These are phyloP conservation scores for Suhomyces anneliseae DNA, from an alignment of 1,139 yeast genomes.

Conservation along the genomic window DNA sequence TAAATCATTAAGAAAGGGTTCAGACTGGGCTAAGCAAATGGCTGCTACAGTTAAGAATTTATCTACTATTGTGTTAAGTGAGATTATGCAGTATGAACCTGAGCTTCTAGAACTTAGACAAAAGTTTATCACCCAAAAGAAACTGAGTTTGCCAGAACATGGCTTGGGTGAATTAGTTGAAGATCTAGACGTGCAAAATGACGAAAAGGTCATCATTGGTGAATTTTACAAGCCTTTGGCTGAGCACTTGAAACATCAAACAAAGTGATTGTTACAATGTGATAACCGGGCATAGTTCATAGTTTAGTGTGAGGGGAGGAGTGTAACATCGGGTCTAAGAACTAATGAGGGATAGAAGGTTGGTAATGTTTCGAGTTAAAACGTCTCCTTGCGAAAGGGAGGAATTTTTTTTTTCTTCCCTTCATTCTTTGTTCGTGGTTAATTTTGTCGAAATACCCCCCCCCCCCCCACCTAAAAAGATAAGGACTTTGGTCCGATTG, in stretches of 20 bases:
- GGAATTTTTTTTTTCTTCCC: no score
- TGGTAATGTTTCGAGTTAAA: no score
- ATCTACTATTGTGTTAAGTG: slow-evolving; percentile 39
- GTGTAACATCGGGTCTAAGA: no score
- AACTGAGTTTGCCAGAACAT: slow-evolving; percentile 34
- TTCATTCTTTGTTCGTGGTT: no score
- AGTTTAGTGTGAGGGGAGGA: no score
- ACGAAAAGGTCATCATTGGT: slow-evolving; percentile 18
- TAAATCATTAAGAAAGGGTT: slow-evolving; percentile 44
- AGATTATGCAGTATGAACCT: slow-evolving; percentile 38
- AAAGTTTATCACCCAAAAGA: slow-evolving; percentile 34
- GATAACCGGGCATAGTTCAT: not conserved
- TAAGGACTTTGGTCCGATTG: no score
- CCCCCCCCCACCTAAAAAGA: no score
- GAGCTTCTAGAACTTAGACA: slow-evolving; percentile 23
- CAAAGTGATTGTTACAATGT: not conserved
- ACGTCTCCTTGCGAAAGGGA: no score
- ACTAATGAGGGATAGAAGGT: no score
- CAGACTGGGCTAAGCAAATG: slow-evolving; percentile 43
- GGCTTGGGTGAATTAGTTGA: slow-evolving; percentile 28
- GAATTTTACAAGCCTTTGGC: slow-evolving; percentile 9
- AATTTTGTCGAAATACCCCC: no score
- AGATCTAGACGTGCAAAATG: slow-evolving; percentile 20
- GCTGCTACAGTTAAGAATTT: slow-evolving; percentile 42
- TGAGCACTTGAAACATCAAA: not conserved